phyloP scores from a whole-genome alignment of 805 yeast species.

The Lipomyces yamanashiensis region DNA sequence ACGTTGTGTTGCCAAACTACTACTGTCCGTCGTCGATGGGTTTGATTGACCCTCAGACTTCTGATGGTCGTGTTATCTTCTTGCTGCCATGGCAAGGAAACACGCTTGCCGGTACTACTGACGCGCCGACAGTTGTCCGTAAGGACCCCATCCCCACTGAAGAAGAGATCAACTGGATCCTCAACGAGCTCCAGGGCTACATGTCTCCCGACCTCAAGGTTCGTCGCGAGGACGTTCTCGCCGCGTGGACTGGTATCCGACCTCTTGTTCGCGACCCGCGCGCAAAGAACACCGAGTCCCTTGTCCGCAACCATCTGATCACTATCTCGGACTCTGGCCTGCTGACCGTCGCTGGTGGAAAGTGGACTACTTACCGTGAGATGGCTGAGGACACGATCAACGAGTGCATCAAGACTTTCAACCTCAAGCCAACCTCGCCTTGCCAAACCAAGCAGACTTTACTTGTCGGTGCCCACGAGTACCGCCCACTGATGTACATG shows the following conservation, averaged over 20 bases:
- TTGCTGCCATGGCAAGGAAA: slow-evolving; percentile 98
- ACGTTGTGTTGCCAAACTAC: slow-evolving; percentile 87
- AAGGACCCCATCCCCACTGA: slow-evolving; percentile 78
- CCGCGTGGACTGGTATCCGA: slow-evolving; percentile 97
- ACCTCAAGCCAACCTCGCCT: slow-evolving; percentile 48
- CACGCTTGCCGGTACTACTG: slow-evolving; percentile 95
- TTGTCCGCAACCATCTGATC: slow-evolving; percentile 88
- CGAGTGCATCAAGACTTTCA: slow-evolving; percentile 59
- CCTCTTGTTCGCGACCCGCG: slow-evolving; percentile 83
- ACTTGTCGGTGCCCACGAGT: slow-evolving; percentile 81
- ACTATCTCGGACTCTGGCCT: slow-evolving; percentile 73
- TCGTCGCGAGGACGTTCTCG: slow-evolving; percentile 83
- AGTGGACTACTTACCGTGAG: slow-evolving; percentile 98
- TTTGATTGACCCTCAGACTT: slow-evolving; percentile 84
- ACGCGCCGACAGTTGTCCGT: slow-evolving; percentile 62
- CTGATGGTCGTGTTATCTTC: slow-evolving; percentile 96
- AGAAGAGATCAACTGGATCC: slow-evolving; percentile 84
- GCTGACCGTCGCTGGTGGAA: slow-evolving; percentile 92
- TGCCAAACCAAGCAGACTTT: slow-evolving; percentile 54
- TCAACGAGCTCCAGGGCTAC: slow-evolving; percentile 86
- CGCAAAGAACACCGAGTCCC: slow-evolving; percentile 73
- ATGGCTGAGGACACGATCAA: slow-evolving; percentile 95
- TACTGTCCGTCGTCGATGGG: slow-evolving; percentile 89
- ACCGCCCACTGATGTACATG: slow-evolving; percentile 72
- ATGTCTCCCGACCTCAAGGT: slow-evolving; percentile 77